phyloP scores from a whole-genome alignment of 352 stramenopile species.

The Phytopythium kandeliae region DNA sequence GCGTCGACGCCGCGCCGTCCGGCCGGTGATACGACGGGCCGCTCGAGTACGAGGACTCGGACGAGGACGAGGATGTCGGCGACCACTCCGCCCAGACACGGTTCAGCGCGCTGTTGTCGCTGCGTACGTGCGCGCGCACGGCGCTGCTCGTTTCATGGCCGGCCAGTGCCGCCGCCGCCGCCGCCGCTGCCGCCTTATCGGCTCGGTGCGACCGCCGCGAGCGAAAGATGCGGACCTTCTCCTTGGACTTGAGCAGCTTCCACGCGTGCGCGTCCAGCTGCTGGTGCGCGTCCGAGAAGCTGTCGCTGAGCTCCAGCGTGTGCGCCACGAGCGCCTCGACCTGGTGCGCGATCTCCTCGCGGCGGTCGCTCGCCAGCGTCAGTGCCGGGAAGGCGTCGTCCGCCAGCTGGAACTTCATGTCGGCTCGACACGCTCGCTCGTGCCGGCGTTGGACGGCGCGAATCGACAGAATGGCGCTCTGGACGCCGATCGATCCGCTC shows the following conservation, averaged over 20 bases:
- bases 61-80: conserved; percentile 1
- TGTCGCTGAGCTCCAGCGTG: conserved; percentile 27
- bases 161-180: neutral
- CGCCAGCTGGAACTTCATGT: conserved; percentile 31
- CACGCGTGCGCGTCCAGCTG: conserved; percentile 29
- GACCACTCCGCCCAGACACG: conserved; percentile 3
- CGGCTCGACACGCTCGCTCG: neutral
- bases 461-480: neutral
- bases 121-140: neutral
- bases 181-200: neutral
- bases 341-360: conserved; percentile 17
- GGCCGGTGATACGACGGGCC: conserved; percentile 1
- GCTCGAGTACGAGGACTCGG: conserved; percentile 4
- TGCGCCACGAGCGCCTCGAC: conserved; percentile 24
- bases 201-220: conserved; percentile 10
- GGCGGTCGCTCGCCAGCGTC: conserved; percentile 15
- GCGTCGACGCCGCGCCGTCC: neutral
- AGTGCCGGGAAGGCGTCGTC: conserved; percentile 23
- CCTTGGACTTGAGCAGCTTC: conserved; percentile 35
- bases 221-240: conserved; percentile 29
- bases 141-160: neutral
- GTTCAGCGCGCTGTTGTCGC: neutral
- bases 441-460: neutral
- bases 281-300: conserved; percentile 20
- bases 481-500: no score